Evolutionary conservation across 108 stramenopile species (phyloP).

Genomic region (Phaeodactylum tricornutum): DNA sequence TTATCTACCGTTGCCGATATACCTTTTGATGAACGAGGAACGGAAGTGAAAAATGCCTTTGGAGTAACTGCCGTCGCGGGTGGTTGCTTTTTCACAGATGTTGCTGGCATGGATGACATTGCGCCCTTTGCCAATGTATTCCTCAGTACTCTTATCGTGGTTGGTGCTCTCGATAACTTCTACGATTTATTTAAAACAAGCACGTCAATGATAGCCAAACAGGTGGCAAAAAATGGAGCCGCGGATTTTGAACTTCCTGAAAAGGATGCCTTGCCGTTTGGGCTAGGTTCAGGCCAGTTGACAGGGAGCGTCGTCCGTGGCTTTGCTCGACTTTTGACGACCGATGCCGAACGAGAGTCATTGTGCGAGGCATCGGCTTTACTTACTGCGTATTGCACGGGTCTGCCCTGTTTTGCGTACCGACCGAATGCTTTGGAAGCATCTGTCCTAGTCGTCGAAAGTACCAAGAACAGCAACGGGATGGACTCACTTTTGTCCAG

Average conservation of each 20-base stretch:
- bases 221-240: constrained; percentile 25
- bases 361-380: constrained; percentile 89
- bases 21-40: constrained; percentile 71
- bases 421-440: constrained; percentile 87
- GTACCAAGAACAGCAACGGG: constrained; percentile 13
- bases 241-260: constrained; percentile 47
- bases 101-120: constrained; percentile 50
- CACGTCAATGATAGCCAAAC: constrained; percentile 6
- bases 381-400: constrained; percentile 76
- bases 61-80: constrained; percentile 48
- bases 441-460: constrained; percentile 35
- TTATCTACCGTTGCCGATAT: constrained; percentile 40
- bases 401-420: constrained; percentile 93
- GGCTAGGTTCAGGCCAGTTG: constrained; percentile 61
- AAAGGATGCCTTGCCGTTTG: constrained; percentile 55
- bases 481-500: constrained; percentile 59
- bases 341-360: constrained; percentile 90
- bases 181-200: constrained; percentile 64
- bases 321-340: constrained; percentile 64
- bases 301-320: constrained; percentile 75
- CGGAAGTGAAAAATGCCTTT: constrained; percentile 69
- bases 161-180: constrained; percentile 72
- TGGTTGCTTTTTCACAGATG: constrained; percentile 47
- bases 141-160: constrained; percentile 33
- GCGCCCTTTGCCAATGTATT: constrained; percentile 44